These are phyloP conservation scores for Eimeria sp. DNA, from an alignment of 169 alveolate species.

Conservation along the genomic window DNA sequence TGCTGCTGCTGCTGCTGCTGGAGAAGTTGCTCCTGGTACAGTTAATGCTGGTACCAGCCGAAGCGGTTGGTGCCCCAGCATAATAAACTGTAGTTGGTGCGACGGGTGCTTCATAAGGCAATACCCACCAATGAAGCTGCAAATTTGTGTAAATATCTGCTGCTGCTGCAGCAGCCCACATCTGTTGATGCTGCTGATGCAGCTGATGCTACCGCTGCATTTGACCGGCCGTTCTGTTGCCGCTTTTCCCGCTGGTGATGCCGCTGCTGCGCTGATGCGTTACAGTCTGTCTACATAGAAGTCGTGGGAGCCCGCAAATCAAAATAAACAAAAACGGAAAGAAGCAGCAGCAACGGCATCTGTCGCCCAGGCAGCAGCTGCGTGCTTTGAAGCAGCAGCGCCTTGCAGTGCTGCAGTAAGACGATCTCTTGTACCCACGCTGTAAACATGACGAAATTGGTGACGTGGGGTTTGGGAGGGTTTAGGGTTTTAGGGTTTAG, in stretches of 20 bases:
- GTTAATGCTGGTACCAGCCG: background rate
- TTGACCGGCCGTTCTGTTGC: conserved; percentile 14
- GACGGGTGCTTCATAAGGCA: background rate
- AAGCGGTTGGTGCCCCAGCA: background rate
- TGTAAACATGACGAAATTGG: background rate
- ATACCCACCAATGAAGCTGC: background rate
- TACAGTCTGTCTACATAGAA: conserved; percentile 1
- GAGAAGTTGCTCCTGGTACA: background rate
- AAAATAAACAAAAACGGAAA: background rate
- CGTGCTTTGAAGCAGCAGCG: conserved; percentile 34
- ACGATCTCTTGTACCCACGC: background rate
- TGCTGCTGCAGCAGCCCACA: background rate
- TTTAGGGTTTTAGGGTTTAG: conserved; percentile 3
- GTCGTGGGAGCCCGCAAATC: background rate
- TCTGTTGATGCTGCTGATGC: background rate
- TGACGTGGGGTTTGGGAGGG: background rate
- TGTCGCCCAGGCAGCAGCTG: background rate
- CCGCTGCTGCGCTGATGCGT: background rate
- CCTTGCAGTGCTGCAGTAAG: conserved; percentile 16
- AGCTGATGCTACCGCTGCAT: background rate
- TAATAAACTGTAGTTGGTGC: background rate
- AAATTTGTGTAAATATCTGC: background rate
- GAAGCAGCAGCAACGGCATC: conserved; percentile 6
- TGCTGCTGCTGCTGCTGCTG: conserved; percentile 18
- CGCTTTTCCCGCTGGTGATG: conserved; percentile 12